These are phyloP conservation scores for Lizonia empirigonia DNA, from an alignment of 2,329 filamentous ascomycete species.

Conservation along the genomic window DNA sequence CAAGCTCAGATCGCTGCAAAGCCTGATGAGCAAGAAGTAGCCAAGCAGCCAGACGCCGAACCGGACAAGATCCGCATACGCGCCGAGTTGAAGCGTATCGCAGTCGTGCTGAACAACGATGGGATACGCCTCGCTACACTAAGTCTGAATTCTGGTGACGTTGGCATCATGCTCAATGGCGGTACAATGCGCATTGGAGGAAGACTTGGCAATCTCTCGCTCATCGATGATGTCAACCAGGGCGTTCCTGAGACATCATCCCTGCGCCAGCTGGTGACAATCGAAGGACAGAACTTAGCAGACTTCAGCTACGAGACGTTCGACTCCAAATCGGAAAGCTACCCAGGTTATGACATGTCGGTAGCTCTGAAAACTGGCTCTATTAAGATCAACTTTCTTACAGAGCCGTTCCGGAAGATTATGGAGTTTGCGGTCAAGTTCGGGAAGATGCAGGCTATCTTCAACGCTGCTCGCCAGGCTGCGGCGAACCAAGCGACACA, in stretches of 20 bases:
- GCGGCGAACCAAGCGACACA: constrained; percentile 93
- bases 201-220: constrained; percentile 81
- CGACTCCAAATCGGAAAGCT: constrained; percentile 73
- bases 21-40: constrained; percentile 43
- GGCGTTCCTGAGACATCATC: constrained; percentile 82
- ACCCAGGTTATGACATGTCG: constrained; percentile 94
- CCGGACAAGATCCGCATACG: constrained; percentile 88
- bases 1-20: constrained; percentile 39
- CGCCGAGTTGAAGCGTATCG: constrained; percentile 89
- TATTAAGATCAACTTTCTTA: constrained; percentile 94
- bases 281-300: constrained; percentile 92
- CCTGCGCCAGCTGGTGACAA: constrained; percentile 85
- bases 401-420: constrained; percentile 97
- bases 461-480: constrained; percentile 94
- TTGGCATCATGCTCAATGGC: constrained; percentile 85
- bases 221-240: constrained; percentile 92
- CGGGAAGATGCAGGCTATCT: constrained; percentile 98
- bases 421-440: constrained; percentile 98
- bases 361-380: constrained; percentile 90
- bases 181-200: constrained; percentile 87
- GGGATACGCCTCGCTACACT: constrained; percentile 92
- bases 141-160: constrained; percentile 88
- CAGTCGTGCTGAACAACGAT: constrained; percentile 95
- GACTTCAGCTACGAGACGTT: constrained; percentile 99
- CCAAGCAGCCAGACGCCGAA: constrained; percentile 50